Conservation (phyloP, 441 rosid species). For the Manihot esculenta region DNA sequence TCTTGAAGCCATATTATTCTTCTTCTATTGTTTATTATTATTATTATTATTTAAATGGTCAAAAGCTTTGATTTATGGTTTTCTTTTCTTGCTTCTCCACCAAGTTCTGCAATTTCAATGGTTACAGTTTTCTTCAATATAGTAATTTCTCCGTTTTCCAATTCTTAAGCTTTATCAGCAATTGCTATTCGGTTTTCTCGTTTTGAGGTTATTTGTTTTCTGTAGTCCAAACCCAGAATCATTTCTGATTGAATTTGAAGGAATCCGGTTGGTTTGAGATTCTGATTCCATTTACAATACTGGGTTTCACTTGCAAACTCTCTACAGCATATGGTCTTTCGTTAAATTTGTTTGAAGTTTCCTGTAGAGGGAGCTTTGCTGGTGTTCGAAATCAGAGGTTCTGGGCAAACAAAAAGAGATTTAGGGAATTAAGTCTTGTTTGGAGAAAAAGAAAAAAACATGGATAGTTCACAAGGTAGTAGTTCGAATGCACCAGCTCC, state of each 20-base stretch:
- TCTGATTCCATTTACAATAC: not conserved
- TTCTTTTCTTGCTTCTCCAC: constrained; percentile 13
- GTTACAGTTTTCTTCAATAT: not conserved
- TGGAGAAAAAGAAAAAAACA: constrained; percentile 4
- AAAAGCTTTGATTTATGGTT: constrained; percentile 3
- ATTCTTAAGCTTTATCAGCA: not conserved
- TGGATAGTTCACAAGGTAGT: constrained; percentile 48
- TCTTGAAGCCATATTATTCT: not conserved
- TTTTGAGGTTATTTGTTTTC: too few species aligned
- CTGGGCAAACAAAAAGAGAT: not conserved
- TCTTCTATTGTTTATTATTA: too few species aligned
- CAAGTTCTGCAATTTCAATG: constrained; percentile 15
- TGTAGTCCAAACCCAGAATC: not conserved
- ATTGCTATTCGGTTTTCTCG: not conserved
- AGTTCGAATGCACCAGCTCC: constrained; percentile 53
- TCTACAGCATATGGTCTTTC: not conserved
- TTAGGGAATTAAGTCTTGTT: too few species aligned
- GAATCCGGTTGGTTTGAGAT: not conserved
- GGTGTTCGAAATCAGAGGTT: not conserved
- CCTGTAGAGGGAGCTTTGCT: not conserved
- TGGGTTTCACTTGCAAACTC: not conserved
- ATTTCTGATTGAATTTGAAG: not conserved
- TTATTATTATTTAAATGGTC: not conserved
- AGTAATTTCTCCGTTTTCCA: too few species aligned
- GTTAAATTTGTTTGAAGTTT: too few species aligned